Conservation (phyloP, 345 rosid genomes). For the Adansonia digitata region DNA sequence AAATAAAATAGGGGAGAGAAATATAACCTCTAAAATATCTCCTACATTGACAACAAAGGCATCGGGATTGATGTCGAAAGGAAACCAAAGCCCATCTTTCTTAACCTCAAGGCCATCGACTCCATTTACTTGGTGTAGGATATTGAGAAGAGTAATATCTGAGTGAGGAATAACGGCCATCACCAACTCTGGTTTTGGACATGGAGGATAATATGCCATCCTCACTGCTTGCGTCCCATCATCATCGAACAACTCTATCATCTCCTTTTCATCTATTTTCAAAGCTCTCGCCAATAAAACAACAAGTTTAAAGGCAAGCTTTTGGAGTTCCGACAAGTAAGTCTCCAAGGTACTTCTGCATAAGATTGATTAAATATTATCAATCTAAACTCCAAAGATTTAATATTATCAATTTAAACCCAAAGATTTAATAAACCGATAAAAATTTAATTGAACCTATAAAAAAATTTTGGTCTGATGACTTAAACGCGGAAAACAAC, state of each 20-base stretch:
- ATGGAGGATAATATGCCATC: conserved; percentile 49
- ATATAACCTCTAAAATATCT: conserved; percentile 15
- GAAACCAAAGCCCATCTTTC: conserved; percentile 23
- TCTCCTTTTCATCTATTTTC: conserved; percentile 24
- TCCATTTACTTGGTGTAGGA: conserved; percentile 24
- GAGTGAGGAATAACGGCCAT: conserved; percentile 44
- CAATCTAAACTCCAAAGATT: too few relatives aligned
- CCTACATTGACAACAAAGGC: conserved; percentile 25
- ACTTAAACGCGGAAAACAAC: neutral
- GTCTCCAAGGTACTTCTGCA: conserved; percentile 31
- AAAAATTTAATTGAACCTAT: too few relatives aligned
- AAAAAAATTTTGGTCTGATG: neutral
- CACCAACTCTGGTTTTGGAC: conserved; percentile 40
- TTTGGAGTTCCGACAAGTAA: conserved; percentile 28
- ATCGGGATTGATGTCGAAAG: conserved; percentile 12
- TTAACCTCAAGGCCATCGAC: conserved; percentile 23
- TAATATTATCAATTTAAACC: too few relatives aligned
- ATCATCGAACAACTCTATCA: conserved; percentile 27
- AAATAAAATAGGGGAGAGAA: too few relatives aligned
- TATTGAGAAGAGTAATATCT: conserved; percentile 16
- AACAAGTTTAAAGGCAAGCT: conserved; percentile 24
- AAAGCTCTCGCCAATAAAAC: conserved; percentile 31
- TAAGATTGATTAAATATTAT: too few relatives aligned
- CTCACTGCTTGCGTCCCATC: conserved; percentile 42
- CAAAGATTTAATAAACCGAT: too few relatives aligned